Conservation (phyloP, 257 asterid species). For the Euphrasia confusa region DNA sequence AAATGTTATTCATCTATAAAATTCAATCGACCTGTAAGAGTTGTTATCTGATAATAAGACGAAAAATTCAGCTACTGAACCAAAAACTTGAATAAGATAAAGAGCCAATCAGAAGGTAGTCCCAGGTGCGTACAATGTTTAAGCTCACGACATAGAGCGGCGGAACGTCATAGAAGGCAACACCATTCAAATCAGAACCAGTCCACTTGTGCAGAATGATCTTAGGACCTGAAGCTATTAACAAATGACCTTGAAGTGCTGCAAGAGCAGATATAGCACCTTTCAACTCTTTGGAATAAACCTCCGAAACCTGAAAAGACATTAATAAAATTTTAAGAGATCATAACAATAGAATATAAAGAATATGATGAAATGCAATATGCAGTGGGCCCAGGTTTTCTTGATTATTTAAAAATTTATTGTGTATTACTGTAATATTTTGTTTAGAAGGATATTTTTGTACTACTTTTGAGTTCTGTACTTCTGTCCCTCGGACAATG, state of each 20-base stretch:
- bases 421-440: background rate
- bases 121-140: conserved; percentile 62
- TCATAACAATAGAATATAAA: conserved; percentile 18
- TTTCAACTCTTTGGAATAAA: conserved; percentile 88
- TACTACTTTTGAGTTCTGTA: background rate
- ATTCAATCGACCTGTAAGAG: background rate
- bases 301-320: conserved; percentile 73
- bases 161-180: conserved; percentile 91
- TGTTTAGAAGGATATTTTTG: background rate
- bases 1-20: background rate
- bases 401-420: background rate
- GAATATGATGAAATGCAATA: conserved; percentile 17
- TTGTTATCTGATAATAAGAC: conserved; percentile 16
- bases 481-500: no score
- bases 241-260: conserved; percentile 89
- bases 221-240: conserved; percentile 96
- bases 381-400: background rate
- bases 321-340: conserved; percentile 9
- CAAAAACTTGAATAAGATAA: conserved; percentile 7
- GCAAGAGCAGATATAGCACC: conserved; percentile 99
- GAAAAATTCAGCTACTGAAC: conserved; percentile 4
- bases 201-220: conserved; percentile 93
- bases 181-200: conserved; percentile 81
- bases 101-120: conserved; percentile 13
- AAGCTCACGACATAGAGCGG: conserved; percentile 98